Base-by-base conservation (phyloP, 192 early-diverging fungal species). In the Helicostylum pulchrum region DNA sequence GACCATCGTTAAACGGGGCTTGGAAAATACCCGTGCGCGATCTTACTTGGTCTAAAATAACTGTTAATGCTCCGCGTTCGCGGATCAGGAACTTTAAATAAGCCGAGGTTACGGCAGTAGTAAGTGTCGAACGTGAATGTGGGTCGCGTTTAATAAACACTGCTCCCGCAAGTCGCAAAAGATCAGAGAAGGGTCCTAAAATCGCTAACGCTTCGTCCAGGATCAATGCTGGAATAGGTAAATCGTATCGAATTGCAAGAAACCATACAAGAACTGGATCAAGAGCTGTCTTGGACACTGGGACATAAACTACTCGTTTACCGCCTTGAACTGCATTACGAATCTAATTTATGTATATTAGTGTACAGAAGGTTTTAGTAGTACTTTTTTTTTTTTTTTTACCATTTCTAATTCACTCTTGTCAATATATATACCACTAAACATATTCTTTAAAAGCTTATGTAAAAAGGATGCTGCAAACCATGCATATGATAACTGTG, bases 401-500 rank as follows among this genome's bases (percentile, higher is more conserved):
- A 64, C 62, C 51, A 42, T 53, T 42, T 64, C 51, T n/a, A 64
- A 26, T 42, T 43, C 51, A 5, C 20, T 26, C 7, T 19, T 21
- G 15, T 51, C 12, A 6, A 64, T 53, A 30, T 53, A 42, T n/a
- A 64, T 53, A 12, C 34, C 50, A 53, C 62, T 64, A 44, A 64
- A 64, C 62, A 64, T 64, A 10, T 21, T 64, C n/a, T 53, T 50
- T 43, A 64, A 64, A 19, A 53, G 7, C 3, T 36, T 43, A 9
- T 39, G 20, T 53, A 64, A 53, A 19, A 64, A 64, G 6, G 62
- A 64, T 3, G 49, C 62, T 21, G 62, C 51, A 64, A 64, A 64
- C n/a, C 62, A 64, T 12, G 39, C 62, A 44, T 64, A 64, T 6
- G 62, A 64, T 26, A 64, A 50, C 21, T 64, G 62, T 12, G 62